phyloP scores from a whole-genome alignment of 371 early-diverging fungal species.

The Syncephalastrum sp. region DNA sequence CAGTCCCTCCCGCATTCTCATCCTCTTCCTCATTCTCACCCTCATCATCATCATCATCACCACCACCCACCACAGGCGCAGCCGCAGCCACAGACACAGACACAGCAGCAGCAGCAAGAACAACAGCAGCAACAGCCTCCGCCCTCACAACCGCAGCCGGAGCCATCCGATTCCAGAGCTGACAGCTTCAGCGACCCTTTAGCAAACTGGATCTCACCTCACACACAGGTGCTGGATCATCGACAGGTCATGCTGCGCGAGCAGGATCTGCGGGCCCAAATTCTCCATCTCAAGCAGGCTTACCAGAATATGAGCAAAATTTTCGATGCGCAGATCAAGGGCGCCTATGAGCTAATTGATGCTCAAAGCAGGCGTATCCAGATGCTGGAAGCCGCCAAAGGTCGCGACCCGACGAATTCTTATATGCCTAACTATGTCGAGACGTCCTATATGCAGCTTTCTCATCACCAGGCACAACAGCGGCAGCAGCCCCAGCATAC shows the following conservation, averaged over 20 bases:
- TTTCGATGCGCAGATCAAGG: slow-evolving; percentile 15
- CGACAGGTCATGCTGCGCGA: slow-evolving; percentile 11
- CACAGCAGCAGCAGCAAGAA: slow-evolving; percentile 2
- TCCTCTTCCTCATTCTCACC: slow-evolving; percentile 1
- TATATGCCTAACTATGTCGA: slow-evolving; percentile 5
- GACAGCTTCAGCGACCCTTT: too few species aligned
- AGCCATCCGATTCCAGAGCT: too few species aligned
- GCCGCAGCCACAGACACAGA: slow-evolving; percentile 1
- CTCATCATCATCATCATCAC: background rate
- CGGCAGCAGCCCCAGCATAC: background rate
- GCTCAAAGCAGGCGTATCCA: slow-evolving; percentile 17
- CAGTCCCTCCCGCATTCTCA: background rate
- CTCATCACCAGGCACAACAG: slow-evolving; percentile 1
- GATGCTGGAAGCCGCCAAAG: slow-evolving; percentile 7
- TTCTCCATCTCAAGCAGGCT: slow-evolving; percentile 11
- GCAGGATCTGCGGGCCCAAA: slow-evolving; percentile 15
- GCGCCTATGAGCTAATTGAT: slow-evolving; percentile 14
- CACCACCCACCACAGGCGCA: slow-evolving; percentile 1
- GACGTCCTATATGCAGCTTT: background rate
- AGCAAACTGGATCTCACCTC: background rate
- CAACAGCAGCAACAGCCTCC: slow-evolving; percentile 5
- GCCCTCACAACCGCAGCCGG: too few species aligned
- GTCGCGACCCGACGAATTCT: background rate
- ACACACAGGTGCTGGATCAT: slow-evolving; percentile 4
- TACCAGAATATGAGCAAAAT: slow-evolving; percentile 11